These are phyloP conservation scores for Fusarium oxysporum DNA, from an alignment of 2,329 filamentous ascomycete species.

Conservation along the genomic window DNA sequence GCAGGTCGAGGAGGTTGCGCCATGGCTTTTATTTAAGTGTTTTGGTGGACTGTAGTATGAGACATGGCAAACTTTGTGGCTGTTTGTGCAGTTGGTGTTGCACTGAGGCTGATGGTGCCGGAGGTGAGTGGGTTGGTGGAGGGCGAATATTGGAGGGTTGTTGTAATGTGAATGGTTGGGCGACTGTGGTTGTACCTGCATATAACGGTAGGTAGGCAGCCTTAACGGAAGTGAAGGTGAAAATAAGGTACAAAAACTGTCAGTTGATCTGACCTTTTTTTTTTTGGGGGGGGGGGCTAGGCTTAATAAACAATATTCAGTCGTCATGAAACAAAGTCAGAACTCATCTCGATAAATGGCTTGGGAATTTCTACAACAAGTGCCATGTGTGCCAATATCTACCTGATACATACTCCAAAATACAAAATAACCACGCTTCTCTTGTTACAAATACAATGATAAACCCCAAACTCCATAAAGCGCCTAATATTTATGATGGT, in stretches of 20 bases:
- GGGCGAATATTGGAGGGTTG: neutral
- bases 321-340: neutral
- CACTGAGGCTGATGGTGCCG: conserved; percentile 11
- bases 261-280: neutral
- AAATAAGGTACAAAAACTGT: neutral
- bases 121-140: conserved; percentile 1
- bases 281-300: too few relatives aligned
- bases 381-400: conserved; percentile 3
- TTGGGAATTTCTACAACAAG: neutral
- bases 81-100: conserved; percentile 7
- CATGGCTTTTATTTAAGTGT: conserved; percentile 14
- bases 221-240: neutral
- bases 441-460: conserved; percentile 13
- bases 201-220: neutral
- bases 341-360: neutral
- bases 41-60: neutral
- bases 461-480: conserved; percentile 21
- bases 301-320: neutral
- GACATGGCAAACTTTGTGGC: conserved; percentile 1
- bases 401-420: conserved; percentile 5
- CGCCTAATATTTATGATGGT: conserved; percentile 3
- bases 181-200: conserved; percentile 23
- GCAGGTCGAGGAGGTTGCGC: conserved; percentile 15
- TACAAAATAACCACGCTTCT: conserved; percentile 1
- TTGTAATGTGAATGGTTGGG: neutral